Percentiles rank a stretch among this genome's conserved stretches.
These are phyloP conservation scores for Annulohypoxylon truncatum DNA, from an alignment of 2,329 filamentous ascomycete genomes.

Conservation along the genomic window DNA sequence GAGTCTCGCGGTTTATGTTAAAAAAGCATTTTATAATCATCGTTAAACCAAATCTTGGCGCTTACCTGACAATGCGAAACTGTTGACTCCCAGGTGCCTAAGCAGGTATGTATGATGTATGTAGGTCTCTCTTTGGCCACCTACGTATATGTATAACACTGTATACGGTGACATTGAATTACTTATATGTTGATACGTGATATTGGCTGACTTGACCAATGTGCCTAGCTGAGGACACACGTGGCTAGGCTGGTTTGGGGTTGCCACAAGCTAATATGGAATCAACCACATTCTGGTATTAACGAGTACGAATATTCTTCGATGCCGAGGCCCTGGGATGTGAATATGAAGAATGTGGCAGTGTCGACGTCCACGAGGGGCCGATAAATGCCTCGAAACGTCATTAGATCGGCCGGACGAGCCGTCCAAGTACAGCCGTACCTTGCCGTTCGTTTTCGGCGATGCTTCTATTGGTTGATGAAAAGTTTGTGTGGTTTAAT, in stretches of 20 bases:
- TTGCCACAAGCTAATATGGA: not conserved
- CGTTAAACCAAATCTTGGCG: not conserved
- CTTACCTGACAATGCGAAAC: not conserved
- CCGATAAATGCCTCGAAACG: not conserved
- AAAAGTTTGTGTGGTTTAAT: not conserved
- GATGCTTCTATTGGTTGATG: conserved; percentile 2
- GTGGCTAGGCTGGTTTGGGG: not conserved
- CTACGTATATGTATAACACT: not conserved
- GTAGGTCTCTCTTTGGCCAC: not conserved
- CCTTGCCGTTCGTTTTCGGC: not conserved
- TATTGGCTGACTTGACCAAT: not conserved
- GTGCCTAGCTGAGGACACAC: not conserved
- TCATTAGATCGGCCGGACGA: not conserved
- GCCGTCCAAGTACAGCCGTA: not conserved
- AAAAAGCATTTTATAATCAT: not conserved
- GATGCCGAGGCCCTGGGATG: not conserved
- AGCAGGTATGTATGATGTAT: not conserved
- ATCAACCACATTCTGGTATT: no score
- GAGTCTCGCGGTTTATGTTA: not conserved
- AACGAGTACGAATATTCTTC: no score
- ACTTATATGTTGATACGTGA: not conserved
- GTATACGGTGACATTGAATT: conserved; percentile 3
- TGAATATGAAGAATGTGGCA: conserved; percentile 20
- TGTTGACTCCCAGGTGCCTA: not conserved
- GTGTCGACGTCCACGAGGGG: not conserved